Evolutionary conservation across 331 rosid species (phyloP), one percentile per base, ranked within the genome.

Genomic region (Telfairia occidentalis): DNA sequence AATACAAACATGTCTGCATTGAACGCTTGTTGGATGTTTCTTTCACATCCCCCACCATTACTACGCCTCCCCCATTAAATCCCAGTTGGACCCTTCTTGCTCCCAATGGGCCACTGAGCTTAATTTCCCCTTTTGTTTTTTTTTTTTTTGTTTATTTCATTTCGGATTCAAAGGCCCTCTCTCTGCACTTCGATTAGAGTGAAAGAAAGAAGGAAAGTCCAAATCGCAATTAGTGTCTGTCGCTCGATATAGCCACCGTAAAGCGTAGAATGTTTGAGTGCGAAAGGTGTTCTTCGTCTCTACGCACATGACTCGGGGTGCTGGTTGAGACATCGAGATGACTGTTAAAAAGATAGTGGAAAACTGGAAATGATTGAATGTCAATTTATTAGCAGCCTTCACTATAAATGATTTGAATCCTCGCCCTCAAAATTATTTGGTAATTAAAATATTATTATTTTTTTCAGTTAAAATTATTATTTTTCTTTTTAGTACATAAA

Each of bases 1-100:
- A 38, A 81, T 73, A 76, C 70, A 77, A 71, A 81, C 82, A 79
- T 73, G 87, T 81, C 77, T 53, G 78, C 87, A 81, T 86, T 83
- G 50, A 86, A 81, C 83, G 85, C 84, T 69, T 29, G 29, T 48
- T 45, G 43, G 43, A 12, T 72, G 63, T 58, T 57, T 75, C 78
- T 57, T 59, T 57, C 78, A 16, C 80, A 48, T 70, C 73, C 77
- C 52, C 81, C 80, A 9, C 83, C 85, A 74, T 83, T 81, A 78
- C 67, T 66, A 70, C 79, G 19, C 55, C 78, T 15, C 67, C 73
- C 38, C 11, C 63, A 59, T 58, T 26, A 54, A 46, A 75, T 75
- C 42, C 78, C 73, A 59, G 55, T 53, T 73, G 34, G 37, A 43
- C 79, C 86, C 77, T 34, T 50, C 60, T 46, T 58, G 3, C 53